A percentile compares a stretch with the other conserved stretches of the same genome.
Evolutionary conservation across 306 rosid genomes (phyloP).

Genomic region (Rubus idaeus): DNA sequence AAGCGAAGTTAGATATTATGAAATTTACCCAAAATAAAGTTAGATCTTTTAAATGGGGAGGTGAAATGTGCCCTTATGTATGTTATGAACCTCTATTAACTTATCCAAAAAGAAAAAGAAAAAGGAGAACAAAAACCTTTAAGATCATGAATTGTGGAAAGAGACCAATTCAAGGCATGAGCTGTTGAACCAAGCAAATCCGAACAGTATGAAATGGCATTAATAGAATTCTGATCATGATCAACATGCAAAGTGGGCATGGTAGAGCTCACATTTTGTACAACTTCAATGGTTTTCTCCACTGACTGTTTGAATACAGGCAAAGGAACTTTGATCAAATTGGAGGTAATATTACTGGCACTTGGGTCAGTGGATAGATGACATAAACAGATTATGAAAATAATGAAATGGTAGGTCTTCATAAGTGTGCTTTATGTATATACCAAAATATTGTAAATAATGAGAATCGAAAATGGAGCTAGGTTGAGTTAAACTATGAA

Average conservation of each 20-base stretch:
- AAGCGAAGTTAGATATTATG: no score
- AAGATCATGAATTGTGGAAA: background rate
- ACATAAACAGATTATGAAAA: background rate
- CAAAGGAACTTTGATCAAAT: background rate
- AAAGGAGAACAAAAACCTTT: background rate
- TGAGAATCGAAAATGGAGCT: background rate
- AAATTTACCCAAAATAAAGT: no score
- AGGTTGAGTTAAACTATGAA: no score
- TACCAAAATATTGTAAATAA: background rate
- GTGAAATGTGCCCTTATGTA: no score
- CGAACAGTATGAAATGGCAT: background rate
- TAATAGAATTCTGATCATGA: background rate
- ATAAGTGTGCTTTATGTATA: background rate
- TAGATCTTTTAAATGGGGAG: no score
- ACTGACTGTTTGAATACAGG: slow-evolving; percentile 1
- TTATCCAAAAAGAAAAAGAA: no score
- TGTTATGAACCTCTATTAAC: no score
- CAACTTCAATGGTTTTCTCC: background rate
- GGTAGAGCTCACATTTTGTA: background rate
- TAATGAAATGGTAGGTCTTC: background rate
- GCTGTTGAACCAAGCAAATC: slow-evolving; percentile 6
- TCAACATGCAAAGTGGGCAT: background rate
- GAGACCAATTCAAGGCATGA: slow-evolving; percentile 7
- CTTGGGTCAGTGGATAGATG: background rate
- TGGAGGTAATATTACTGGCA: background rate